Evolutionary conservation across 106 monocot species (phyloP).

Genomic region (Apostasia shenzhenica): DNA sequence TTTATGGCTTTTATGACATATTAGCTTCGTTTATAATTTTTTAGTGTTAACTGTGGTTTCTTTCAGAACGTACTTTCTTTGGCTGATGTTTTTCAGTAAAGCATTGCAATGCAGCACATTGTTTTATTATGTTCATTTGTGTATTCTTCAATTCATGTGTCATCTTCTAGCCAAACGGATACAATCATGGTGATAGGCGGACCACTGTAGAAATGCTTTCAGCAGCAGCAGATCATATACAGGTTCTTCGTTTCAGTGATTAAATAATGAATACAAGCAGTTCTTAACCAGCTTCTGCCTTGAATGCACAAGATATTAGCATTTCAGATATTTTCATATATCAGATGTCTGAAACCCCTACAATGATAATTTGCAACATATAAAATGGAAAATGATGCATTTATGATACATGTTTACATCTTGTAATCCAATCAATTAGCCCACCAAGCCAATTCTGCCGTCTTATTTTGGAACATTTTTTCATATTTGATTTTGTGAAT

Average conservation of each 20-base stretch:
- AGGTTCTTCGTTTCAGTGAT: conserved; percentile 24
- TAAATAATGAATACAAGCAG: too few species aligned
- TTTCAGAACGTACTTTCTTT: conserved; percentile 1
- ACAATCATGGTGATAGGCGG: conserved; percentile 55
- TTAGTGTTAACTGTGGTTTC: not conserved
- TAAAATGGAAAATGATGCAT: too few species aligned
- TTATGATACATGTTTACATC: too few species aligned
- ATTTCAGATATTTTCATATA: too few species aligned
- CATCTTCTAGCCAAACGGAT: conserved; percentile 61
- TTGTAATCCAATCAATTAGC: too few species aligned
- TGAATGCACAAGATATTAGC: too few species aligned
- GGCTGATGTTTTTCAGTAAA: not conserved
- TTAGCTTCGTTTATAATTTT: not conserved
- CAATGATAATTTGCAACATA: too few species aligned
- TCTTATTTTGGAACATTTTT: not conserved
- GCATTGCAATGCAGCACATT: not conserved
- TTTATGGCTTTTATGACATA: too few species aligned
- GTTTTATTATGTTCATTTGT: not conserved
- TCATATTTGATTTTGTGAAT: not conserved
- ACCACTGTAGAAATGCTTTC: conserved; percentile 38
- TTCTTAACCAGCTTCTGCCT: too few species aligned
- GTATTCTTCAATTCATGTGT: not conserved
- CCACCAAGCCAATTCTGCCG: not conserved
- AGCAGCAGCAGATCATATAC: conserved; percentile 56
- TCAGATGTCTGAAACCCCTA: too few species aligned